phyloP scores from a whole-genome alignment of 2,329 filamentous ascomycete species.

The Keithomyces neogunnii region DNA sequence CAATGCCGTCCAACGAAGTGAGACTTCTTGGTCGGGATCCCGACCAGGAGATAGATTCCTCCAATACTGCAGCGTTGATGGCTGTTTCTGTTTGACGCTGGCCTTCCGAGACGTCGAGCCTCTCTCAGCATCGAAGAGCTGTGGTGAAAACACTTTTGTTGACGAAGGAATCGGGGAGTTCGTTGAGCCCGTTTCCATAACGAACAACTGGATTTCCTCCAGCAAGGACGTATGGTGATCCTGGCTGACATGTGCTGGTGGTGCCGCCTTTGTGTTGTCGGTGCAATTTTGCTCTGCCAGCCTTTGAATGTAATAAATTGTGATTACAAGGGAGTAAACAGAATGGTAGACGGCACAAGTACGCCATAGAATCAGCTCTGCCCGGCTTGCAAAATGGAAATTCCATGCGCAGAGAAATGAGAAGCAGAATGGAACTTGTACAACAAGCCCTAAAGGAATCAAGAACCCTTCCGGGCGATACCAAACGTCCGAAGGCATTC shows the following conservation, averaged over 20 bases:
- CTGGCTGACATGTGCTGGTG: too few relatives aligned
- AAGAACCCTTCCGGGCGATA: constrained; percentile 4
- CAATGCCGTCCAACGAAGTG: background rate
- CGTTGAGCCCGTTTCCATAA: too few relatives aligned
- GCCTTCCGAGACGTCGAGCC: background rate
- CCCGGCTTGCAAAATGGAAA: constrained; percentile 16
- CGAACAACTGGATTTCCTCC: too few relatives aligned
- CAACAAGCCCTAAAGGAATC: constrained; percentile 4
- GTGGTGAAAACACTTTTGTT: too few relatives aligned
- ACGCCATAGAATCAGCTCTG: constrained; percentile 15
- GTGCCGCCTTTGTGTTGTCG: too few relatives aligned
- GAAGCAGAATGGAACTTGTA: constrained; percentile 10
- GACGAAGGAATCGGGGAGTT: too few relatives aligned
- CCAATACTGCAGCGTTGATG: background rate
- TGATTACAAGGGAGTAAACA: background rate
- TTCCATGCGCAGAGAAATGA: constrained; percentile 18
- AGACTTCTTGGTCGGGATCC: background rate
- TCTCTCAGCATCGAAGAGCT: background rate
- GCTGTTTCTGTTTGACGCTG: background rate
- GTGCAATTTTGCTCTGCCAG: too few relatives aligned
- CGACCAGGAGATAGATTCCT: background rate
- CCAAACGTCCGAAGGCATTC: constrained; percentile 16
- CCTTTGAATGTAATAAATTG: background rate
- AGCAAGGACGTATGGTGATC: too few relatives aligned
- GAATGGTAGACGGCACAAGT: constrained; percentile 11